A percentile compares a stretch with the other conserved stretches of the same genome.
phyloP scores from a whole-genome alignment of 768 basidiomycete species.

The Scleroderma citrinum region DNA sequence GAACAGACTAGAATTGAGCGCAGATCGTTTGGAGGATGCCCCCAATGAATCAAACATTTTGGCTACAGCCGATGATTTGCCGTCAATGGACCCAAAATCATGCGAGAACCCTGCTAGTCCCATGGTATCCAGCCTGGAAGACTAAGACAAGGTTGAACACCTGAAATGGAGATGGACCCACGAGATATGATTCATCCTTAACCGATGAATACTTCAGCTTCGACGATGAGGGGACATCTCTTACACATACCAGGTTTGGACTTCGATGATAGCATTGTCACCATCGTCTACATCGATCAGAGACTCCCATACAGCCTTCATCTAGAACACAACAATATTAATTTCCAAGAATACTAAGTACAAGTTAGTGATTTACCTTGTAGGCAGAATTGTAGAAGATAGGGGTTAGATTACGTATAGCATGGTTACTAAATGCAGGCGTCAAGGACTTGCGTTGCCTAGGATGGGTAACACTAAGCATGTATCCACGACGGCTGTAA shows the following conservation, averaged over 20 bases:
- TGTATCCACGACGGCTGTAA: background rate
- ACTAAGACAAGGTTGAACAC: background rate
- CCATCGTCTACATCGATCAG: conserved; percentile 16
- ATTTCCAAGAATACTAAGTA: background rate
- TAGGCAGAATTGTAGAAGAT: conserved; percentile 25
- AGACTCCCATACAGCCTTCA: conserved; percentile 25
- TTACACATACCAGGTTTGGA: conserved; percentile 27
- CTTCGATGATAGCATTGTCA: conserved; percentile 27
- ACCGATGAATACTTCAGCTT: background rate
- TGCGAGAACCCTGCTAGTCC: conserved; percentile 58
- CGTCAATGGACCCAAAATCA: conserved; percentile 48
- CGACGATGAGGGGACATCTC: background rate
- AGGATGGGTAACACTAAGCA: background rate
- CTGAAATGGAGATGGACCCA: conserved; percentile 6
- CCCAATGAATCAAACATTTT: conserved; percentile 37
- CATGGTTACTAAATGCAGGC: conserved; percentile 20
- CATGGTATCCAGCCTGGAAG: conserved; percentile 46
- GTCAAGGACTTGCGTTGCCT: conserved; percentile 24
- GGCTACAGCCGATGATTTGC: conserved; percentile 37
- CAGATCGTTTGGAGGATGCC: conserved; percentile 4
- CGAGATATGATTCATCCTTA: conserved; percentile 33
- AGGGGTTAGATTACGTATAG: conserved; percentile 16
- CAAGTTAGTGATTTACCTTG: conserved; percentile 11
- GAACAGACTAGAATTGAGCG: conserved; percentile 27
- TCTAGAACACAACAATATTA: conserved; percentile 9